phyloP scores from a whole-genome alignment of 495 filamentous ascomycete genomes.

The Annulohypoxylon moriforme region DNA sequence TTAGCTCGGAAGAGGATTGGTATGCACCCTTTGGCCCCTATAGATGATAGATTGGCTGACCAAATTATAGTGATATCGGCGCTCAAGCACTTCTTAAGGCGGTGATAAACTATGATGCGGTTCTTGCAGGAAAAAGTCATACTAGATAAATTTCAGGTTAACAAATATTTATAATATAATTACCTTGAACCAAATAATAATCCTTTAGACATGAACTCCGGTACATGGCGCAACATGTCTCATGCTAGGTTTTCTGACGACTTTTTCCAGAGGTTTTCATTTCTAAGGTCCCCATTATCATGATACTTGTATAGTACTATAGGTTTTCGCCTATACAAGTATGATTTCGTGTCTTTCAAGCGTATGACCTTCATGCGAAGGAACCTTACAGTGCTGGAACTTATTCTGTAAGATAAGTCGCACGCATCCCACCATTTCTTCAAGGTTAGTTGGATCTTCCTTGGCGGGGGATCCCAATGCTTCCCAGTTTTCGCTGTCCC shows the following conservation, averaged over 20 bases:
- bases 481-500: background rate
- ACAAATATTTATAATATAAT: background rate
- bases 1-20: background rate
- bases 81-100: background rate
- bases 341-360: conserved; percentile 4
- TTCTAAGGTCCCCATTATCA: no score
- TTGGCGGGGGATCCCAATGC: background rate
- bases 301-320: no score
- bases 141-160: background rate
- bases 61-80: background rate
- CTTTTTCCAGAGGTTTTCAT: background rate
- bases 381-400: conserved; percentile 3
- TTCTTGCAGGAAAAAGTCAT: background rate
- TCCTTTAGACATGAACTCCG: no score
- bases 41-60: background rate
- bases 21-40: background rate
- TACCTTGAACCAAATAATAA: no score
- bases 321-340: conserved; percentile 1
- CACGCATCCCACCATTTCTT: background rate
- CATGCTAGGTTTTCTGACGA: no score
- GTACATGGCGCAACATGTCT: no score
- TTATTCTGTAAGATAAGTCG: background rate
- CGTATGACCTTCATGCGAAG: conserved; percentile 5
- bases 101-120: background rate
- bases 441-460: background rate